phyloP scores from a whole-genome alignment of 139 green algal species.

The Volvox africanus region DNA sequence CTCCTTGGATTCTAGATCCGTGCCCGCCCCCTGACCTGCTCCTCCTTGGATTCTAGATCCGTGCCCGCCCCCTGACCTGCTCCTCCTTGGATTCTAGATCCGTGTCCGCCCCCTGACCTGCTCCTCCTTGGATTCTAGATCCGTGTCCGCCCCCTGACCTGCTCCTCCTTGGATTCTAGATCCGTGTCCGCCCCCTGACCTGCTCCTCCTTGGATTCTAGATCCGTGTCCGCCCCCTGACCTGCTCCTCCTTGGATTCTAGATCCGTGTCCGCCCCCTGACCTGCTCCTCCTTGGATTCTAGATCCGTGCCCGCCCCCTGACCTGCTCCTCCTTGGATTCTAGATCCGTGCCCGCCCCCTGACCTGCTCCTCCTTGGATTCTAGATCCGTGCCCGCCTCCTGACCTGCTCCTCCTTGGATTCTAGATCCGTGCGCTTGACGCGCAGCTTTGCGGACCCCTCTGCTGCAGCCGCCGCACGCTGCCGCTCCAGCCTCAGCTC shows the following conservation, averaged over 20 bases:
- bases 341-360: slow-evolving; percentile 5
- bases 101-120: slow-evolving; percentile 15
- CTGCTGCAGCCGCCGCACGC: slow-evolving; percentile 27
- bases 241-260: slow-evolving; percentile 39
- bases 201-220: slow-evolving; percentile 37
- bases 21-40: slow-evolving; percentile 32
- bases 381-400: slow-evolving; percentile 8
- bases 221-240: slow-evolving; percentile 8
- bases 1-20: slow-evolving; percentile 24
- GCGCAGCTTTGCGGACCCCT: slow-evolving; percentile 34
- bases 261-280: slow-evolving; percentile 1
- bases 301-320: slow-evolving; percentile 3
- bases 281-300: slow-evolving; percentile 39
- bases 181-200: slow-evolving; percentile 16
- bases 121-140: slow-evolving; percentile 34
- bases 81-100: slow-evolving; percentile 34
- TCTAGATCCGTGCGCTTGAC: slow-evolving; percentile 39
- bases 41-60: slow-evolving; percentile 27
- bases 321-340: slow-evolving; percentile 43
- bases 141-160: slow-evolving; percentile 21
- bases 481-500: slow-evolving; percentile 34
- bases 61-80: slow-evolving; percentile 27
- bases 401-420: slow-evolving; percentile 41
- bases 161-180: slow-evolving; percentile 31
- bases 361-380: slow-evolving; percentile 41